A percentile compares a stretch with the other conserved stretches of the same genome.
phyloP scores from a whole-genome alignment of 495 filamentous ascomycete genomes.

The Glutinoglossum americanum region DNA sequence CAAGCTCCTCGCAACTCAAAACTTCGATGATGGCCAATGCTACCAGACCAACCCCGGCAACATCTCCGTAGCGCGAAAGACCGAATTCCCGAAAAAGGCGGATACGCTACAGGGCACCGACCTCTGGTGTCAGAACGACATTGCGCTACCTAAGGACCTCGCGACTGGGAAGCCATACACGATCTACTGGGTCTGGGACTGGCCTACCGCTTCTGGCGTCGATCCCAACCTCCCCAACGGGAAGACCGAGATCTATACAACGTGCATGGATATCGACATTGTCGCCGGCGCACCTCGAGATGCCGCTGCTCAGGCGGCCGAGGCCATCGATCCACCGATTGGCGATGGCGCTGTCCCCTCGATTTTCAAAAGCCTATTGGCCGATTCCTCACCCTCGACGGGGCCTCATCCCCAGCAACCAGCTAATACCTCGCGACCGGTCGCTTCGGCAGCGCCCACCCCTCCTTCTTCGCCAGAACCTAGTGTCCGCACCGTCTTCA shows the following conservation, averaged over 20 bases:
- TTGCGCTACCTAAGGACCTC: slow-evolving; percentile 39
- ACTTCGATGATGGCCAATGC: slow-evolving; percentile 72
- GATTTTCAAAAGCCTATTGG: not conserved
- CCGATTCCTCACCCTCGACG: too few relatives aligned
- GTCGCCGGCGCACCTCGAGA: not conserved
- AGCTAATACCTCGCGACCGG: too few relatives aligned
- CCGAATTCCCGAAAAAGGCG: slow-evolving; percentile 24
- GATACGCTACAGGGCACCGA: slow-evolving; percentile 25
- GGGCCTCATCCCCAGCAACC: too few relatives aligned
- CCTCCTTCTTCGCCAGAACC: too few relatives aligned
- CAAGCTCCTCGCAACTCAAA: slow-evolving; percentile 43
- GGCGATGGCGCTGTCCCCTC: not conserved
- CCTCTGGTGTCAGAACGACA: slow-evolving; percentile 58
- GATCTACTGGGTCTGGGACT: slow-evolving; percentile 88
- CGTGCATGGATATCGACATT: slow-evolving; percentile 59
- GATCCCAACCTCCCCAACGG: slow-evolving; percentile 27
- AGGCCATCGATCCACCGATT: not conserved
- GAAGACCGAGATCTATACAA: slow-evolving; percentile 55
- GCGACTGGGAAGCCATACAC: slow-evolving; percentile 36
- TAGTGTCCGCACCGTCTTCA: too few relatives aligned
- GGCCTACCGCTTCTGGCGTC: slow-evolving; percentile 34
- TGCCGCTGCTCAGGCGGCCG: not conserved
- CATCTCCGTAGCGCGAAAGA: slow-evolving; percentile 32
- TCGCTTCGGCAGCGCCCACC: too few relatives aligned
- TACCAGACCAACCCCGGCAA: slow-evolving; percentile 38